A percentile compares a stretch with the other conserved stretches of the same genome.
phyloP scores from a whole-genome alignment of 2,329 filamentous ascomycete species.

The Dactylonectria estremocensis region DNA sequence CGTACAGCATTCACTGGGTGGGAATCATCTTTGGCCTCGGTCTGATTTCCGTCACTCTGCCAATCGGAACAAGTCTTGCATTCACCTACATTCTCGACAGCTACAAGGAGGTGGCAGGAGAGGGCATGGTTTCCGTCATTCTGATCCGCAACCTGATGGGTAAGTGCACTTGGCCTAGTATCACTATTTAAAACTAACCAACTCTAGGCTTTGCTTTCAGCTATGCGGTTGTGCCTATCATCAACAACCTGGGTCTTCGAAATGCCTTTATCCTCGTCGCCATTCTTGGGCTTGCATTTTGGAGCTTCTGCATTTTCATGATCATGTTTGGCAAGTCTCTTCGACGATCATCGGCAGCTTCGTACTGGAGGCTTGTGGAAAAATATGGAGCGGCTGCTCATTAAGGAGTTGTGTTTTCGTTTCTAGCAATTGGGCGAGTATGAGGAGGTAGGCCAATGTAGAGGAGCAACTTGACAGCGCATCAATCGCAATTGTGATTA shows the following conservation, averaged over 20 bases:
- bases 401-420: background rate
- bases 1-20: slow-evolving; percentile 44
- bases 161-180: slow-evolving; percentile 10
- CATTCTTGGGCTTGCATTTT: slow-evolving; percentile 36
- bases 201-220: slow-evolving; percentile 42
- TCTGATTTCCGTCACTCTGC: slow-evolving; percentile 41
- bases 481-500: too few species aligned
- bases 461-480: too few species aligned
- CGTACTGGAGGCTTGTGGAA: slow-evolving; percentile 42
- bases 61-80: slow-evolving; percentile 40
- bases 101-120: slow-evolving; percentile 45
- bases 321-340: slow-evolving; percentile 38
- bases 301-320: slow-evolving; percentile 32
- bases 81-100: slow-evolving; percentile 46
- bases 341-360: slow-evolving; percentile 30
- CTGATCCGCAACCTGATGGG: slow-evolving; percentile 45
- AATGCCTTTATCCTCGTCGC: slow-evolving; percentile 42
- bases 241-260: slow-evolving; percentile 37
- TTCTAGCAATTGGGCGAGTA: background rate
- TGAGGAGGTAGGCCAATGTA: too few species aligned
- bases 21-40: slow-evolving; percentile 43
- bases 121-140: slow-evolving; percentile 40
- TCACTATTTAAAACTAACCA: background rate
- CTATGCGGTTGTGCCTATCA: slow-evolving; percentile 46
- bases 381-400: slow-evolving; percentile 30